Base-by-base conservation (phyloP, 352 stramenopile species). In the Pythium periplocum region DNA sequence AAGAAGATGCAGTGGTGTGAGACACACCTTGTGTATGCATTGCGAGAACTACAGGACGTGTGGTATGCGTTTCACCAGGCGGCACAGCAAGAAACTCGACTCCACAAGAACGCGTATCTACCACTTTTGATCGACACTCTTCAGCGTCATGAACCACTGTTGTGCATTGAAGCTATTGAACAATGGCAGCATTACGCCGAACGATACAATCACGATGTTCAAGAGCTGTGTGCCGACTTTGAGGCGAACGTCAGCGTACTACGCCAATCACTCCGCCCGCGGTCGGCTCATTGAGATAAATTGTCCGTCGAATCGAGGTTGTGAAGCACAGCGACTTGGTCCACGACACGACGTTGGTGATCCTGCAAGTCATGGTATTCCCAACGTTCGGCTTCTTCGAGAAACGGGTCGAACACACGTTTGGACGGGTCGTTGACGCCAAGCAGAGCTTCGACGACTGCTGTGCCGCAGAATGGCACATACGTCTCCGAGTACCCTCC, bases 401-500 rank as follows among this genome's bases (percentile, higher is more conserved):
- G 45, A 43, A 87, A 86, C 10, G 78, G 78, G 41, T 90, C 78
- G 12, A 68, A 55, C 9, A 87, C 73, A 35, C 79, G 74, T n/a
- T 83, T 52, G 7, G 38, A 58, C 2, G 56, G 42, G 26, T 81
- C 69, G 2, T 69, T 60, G 7, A 89, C 40, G 6, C 73, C 78
- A 10, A 84, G 55, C 10, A 96, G 50, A 30, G 65, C 76, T 53
- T 96, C 83, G 26, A 95, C 58, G 30, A 96, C 83, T 0, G 85
- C 81, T 7, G 85, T 71, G 4, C 87, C 87, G 46, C 88, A 97
- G 51, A 96, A 97, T 0, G 87, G 88, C n/a, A 96, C 88, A 48
- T 95, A 95, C 39, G 78, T 83, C 58, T 96, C 83, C 32, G 76
- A 93, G 57, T 96, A 96, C 11, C 84, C 80, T 26, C 84, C 83